These are phyloP conservation scores for Wickerhamiella azymoides DNA, from an alignment of 805 yeast genomes.

Conservation along the genomic window DNA sequence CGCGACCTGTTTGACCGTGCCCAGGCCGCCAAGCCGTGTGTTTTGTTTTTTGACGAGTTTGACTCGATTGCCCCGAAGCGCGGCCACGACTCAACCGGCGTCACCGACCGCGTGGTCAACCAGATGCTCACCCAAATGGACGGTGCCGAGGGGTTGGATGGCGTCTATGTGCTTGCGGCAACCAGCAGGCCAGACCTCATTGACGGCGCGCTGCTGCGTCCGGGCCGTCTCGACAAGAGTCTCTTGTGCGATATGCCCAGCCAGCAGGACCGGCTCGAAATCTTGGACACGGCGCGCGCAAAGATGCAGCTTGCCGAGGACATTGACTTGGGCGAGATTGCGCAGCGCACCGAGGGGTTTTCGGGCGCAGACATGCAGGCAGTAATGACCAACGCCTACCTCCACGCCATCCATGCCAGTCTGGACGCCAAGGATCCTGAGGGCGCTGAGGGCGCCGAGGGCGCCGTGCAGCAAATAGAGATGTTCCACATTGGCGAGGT, in stretches of 20 bases:
- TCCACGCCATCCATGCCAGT: slow-evolving; percentile 55
- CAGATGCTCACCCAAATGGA: slow-evolving; percentile 97
- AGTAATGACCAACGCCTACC: slow-evolving; percentile 75
- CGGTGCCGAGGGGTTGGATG: slow-evolving; percentile 96
- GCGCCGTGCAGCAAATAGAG: slow-evolving; percentile 2
- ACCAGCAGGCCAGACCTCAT: slow-evolving; percentile 92
- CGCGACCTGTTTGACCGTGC: slow-evolving; percentile 90
- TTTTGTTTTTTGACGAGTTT: slow-evolving; percentile 86
- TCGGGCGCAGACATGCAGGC: slow-evolving; percentile 97
- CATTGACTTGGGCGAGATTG: slow-evolving; percentile 42
- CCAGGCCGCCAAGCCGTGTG: slow-evolving; percentile 86
- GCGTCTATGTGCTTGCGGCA: slow-evolving; percentile 93
- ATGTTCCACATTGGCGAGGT: slow-evolving; percentile 14
- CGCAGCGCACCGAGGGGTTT: slow-evolving; percentile 53
- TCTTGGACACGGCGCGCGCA: slow-evolving; percentile 37
- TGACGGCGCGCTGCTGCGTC: slow-evolving; percentile 87
- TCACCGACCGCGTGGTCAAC: slow-evolving; percentile 93
- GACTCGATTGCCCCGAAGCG: slow-evolving; percentile 96
- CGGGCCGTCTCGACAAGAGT: slow-evolving; percentile 90
- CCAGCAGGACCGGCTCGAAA: slow-evolving; percentile 55
- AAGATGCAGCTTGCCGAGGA: slow-evolving; percentile 45
- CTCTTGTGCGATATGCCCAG: slow-evolving; percentile 81
- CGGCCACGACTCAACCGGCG: slow-evolving; percentile 96
- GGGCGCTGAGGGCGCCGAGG: neutral
- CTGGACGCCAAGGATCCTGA: slow-evolving; percentile 24